Evolutionary conservation across 2,329 filamentous ascomycete genomes (phyloP), one percentile per base, ranked within the genome.

Genomic region (Sclerotinia glacialis): DNA sequence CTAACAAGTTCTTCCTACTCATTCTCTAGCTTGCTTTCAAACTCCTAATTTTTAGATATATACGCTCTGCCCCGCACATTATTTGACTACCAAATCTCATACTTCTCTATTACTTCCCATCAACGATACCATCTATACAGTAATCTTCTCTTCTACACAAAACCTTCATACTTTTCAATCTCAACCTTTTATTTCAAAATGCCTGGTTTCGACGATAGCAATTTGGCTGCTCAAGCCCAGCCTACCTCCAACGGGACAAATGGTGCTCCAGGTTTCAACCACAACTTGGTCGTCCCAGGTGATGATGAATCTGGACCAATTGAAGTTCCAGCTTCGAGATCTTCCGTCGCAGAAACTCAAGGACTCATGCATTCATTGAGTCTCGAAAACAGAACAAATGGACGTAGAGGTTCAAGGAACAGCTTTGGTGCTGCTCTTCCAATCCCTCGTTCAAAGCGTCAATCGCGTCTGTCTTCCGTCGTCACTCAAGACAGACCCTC

Each of bases 311-410:
- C 31, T 26, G 67, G 81, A 68, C 54, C 86, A 53, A 85, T 92
- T 73, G 89, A 92, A 79, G 82, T 92, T 56, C 89, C 89, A 50
- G 88, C 89, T 31, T 85, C 87, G 65, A 80, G 87, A 71, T 89
- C 86, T 64, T 84, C 87, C 64, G 85, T 90, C 70, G 87, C 89
- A 42, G 87, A 92, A 78, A 86, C 85, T 34, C 79, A 84, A 54
- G 82, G 84, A 71, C 89, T 88, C 78, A 91, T 92, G 89, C 89
- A 92, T 82, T 87, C 85, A 74, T 81, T 92, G 74, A 90, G 86
- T 73, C 21, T 91, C 88, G 9, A 86, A 86, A 81, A 86, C 82
- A 58, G 5, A 59, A 7, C 42, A 11, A 65, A 65, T 77, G 86
- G 89, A 71, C 82, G 89, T 69, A 80, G 89, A 71, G 83, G 84